Percentiles rank a stretch among this genome's conserved stretches.
Evolutionary conservation across 306 rosid species (phyloP).

Genomic region (Glycyrrhiza uralensis): DNA sequence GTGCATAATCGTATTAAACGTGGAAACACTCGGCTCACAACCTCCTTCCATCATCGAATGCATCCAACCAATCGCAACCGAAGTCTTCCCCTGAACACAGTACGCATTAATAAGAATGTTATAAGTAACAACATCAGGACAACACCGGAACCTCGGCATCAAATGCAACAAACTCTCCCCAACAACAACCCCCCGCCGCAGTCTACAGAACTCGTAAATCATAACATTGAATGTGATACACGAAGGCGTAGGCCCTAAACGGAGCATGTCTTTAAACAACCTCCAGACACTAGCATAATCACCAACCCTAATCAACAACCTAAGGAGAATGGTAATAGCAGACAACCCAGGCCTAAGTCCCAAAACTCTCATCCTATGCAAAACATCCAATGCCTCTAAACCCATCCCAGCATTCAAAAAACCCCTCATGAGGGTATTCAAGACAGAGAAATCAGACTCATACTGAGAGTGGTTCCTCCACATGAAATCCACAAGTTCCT

Average conservation of each 20-base stretch:
- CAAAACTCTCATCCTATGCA: slow-evolving; percentile 7
- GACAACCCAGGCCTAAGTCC: neutral
- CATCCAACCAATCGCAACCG: neutral
- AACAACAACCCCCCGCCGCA: neutral
- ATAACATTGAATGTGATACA: neutral
- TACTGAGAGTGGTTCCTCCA: neutral
- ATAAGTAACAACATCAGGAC: neutral
- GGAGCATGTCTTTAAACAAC: slow-evolving; percentile 9
- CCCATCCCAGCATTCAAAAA: slow-evolving; percentile 24
- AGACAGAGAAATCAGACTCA: slow-evolving; percentile 15
- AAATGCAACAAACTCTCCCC: slow-evolving; percentile 12
- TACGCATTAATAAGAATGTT: neutral
- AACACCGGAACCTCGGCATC: neutral
- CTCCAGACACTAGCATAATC: slow-evolving; percentile 1
- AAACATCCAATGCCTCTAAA: slow-evolving; percentile 4
- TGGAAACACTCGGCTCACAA: neutral
- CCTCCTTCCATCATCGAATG: neutral
- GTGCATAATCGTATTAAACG: neutral
- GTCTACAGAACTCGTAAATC: slow-evolving; percentile 12
- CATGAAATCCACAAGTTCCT: neutral
- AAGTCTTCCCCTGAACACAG: slow-evolving; percentile 10
- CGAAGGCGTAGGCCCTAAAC: neutral
- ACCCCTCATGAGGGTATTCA: neutral
- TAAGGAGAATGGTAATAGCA: neutral
- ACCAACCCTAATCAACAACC: slow-evolving; percentile 12